phyloP scores from a whole-genome alignment of 176 grass and related monocot species.

The Aegilops speltoides region DNA sequence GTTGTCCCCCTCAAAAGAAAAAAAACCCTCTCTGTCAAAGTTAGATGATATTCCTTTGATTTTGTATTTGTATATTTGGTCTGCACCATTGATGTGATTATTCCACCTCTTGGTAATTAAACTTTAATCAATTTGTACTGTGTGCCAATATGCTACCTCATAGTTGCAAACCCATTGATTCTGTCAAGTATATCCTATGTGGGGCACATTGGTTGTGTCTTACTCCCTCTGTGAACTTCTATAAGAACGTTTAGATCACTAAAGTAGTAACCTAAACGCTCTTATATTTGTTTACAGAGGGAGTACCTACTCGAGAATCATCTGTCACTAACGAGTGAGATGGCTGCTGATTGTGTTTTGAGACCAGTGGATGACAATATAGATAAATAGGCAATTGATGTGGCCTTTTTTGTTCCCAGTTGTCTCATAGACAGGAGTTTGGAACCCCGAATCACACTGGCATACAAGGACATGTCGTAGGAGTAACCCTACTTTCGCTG shows the following conservation, averaged over 20 bases:
- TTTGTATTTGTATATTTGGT: not conserved
- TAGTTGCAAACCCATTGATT: not conserved
- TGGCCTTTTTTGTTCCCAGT: slow-evolving; percentile 1
- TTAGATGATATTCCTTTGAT: not conserved
- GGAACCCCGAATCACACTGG: not conserved
- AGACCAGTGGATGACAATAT: not conserved
- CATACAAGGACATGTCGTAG: too few relatives aligned
- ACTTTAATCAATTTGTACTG: not conserved
- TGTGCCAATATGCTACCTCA: not conserved
- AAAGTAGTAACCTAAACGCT: too few relatives aligned
- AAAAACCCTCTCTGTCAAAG: not conserved
- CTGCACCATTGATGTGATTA: not conserved
- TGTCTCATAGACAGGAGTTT: not conserved
- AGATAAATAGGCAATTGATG: slow-evolving; percentile 13
- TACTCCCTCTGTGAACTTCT: too few relatives aligned
- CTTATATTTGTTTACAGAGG: too few relatives aligned
- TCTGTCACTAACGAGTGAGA: not conserved
- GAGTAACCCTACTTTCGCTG: too few relatives aligned
- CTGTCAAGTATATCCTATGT: not conserved
- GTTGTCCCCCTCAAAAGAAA: not conserved
- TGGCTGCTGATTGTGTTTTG: not conserved
- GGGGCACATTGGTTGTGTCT: not conserved
- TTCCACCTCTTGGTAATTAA: slow-evolving; percentile 15
- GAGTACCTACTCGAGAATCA: not conserved
- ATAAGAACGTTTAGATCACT: too few relatives aligned